Evolutionary conservation across 2,329 filamentous ascomycete species (phyloP).

Genomic region (Paracamarosporium sp.): DNA sequence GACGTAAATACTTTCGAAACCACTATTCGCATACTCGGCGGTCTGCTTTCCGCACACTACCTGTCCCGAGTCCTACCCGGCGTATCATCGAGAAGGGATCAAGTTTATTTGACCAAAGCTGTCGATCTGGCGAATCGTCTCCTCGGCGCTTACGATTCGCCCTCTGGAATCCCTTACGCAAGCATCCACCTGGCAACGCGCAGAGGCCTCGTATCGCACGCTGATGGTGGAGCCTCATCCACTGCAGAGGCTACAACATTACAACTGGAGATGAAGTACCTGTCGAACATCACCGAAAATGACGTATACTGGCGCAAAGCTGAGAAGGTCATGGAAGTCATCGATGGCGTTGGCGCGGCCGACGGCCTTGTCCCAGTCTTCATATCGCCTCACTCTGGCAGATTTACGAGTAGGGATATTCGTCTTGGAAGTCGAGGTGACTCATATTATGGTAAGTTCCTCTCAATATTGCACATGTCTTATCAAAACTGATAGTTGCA

Average conservation of each 20-base stretch:
- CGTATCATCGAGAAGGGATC: slow-evolving; percentile 81
- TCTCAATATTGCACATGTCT: not conserved
- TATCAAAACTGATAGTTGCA: not conserved
- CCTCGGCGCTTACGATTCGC: slow-evolving; percentile 84
- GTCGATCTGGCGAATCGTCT: slow-evolving; percentile 89
- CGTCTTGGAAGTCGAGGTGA: slow-evolving; percentile 92
- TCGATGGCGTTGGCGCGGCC: slow-evolving; percentile 78
- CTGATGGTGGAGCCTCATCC: slow-evolving; percentile 85
- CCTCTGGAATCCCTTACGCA: slow-evolving; percentile 85
- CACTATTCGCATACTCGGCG: slow-evolving; percentile 95
- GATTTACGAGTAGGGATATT: slow-evolving; percentile 84
- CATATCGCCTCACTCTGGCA: slow-evolving; percentile 77
- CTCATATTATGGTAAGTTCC: slow-evolving; percentile 74
- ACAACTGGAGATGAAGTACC: slow-evolving; percentile 96
- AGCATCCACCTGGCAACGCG: slow-evolving; percentile 85
- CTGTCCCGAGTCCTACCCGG: slow-evolving; percentile 80
- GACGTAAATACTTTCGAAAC: slow-evolving; percentile 98
- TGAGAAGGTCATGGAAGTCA: slow-evolving; percentile 88
- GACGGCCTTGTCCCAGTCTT: slow-evolving; percentile 93
- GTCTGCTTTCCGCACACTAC: slow-evolving; percentile 90
- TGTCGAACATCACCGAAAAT: slow-evolving; percentile 93
- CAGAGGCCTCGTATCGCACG: slow-evolving; percentile 80
- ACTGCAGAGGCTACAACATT: slow-evolving; percentile 91
- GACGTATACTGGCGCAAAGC: slow-evolving; percentile 89
- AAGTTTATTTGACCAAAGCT: slow-evolving; percentile 94